Evolutionary conservation across 306 rosid species (phyloP), one percentile per base, ranked within the genome.

Genomic region (Cicer arietinum): DNA sequence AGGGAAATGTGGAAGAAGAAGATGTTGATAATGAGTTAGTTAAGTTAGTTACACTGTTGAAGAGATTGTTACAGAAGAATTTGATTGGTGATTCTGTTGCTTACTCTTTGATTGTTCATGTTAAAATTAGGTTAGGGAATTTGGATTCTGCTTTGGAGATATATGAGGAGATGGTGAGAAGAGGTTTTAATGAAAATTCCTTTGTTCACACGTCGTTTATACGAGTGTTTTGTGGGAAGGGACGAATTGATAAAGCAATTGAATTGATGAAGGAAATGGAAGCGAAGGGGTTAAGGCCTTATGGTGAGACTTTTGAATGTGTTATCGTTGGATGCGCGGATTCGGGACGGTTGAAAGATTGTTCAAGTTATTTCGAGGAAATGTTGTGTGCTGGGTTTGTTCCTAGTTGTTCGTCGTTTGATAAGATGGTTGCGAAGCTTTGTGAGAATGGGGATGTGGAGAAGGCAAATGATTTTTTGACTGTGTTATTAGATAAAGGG

Each of bases 51-150:
- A 69, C 39, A 0, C 75, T 91, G 77, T 64, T 91, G 89, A 91
- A 84, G 88, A 88, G 92, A 68, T 69, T 93, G 84, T 74, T 91
- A 88, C 92, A 83, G 71, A 91, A 85, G 86, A 87, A 87, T 79
- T 85, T 89, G 90, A 74, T 91, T 77, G 53, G 83, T 39, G 96
- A 88, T 56, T 57, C 77, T 1, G 86, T 88, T 79, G 97, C 86
- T 65, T 89, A 69, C 78, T 87, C 97, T 20, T 59, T 93, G 74
- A 82, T 78, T 77, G 78, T 93, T n/a, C 78, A 71, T 63, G 88
- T 85, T 30, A 87, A 80, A 57, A 70, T 91, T 13, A 82, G 69
- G 80, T 74, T 75, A 12, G 91, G 90, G 68, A 57, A 80, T 69
- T 56, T 84, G 59, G 80, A 47, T 56, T 85, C 82, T 0, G 89